Evolutionary conservation across 306 rosid species (phyloP), one percentile per base, ranked within the genome.

Genomic region (Vigna unguiculata): DNA sequence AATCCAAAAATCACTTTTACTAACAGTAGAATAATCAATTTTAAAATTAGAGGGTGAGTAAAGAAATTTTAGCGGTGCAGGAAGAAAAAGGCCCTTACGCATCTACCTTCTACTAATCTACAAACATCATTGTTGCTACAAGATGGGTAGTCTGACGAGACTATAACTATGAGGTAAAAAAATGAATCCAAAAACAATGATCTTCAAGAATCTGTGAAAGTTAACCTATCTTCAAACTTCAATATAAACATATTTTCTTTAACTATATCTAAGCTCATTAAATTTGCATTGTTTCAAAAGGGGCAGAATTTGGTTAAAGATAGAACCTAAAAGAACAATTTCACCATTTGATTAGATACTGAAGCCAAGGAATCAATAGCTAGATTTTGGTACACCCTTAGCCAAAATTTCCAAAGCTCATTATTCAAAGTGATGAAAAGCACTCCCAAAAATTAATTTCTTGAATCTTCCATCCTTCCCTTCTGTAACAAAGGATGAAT

Each of bases 401-500:
- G 14, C 38, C 74, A 28, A 65, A 65, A 52, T 4, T 59, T 15
- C 7, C 36, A 46, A 54, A 41, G 61, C 20, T 30, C 21, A 52
- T 36, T 34, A 63, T 65, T 69, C 55, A 66, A 60, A 70, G 9
- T 54, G 54, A 53, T 21, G 14, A 71, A 71, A 75, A 58, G 24
- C 67, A 24, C 47, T 30, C 41, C 62, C 6, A 32, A 59, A 53
- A 69, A 34, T 2, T 34, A 2, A 25, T 69, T 22, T 67, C 28
- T 19, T 49, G 32, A 47, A 24, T 60, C 69, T 69, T 24, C 49
- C 24, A 53, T 51, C 24, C 2, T 43, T 76, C 52, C n/a, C 69
- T 73, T 76, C 22, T 24, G 28, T 55, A 38, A 25, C 65, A 81
- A 41, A 28, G 62, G 34, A 49, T 75, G 52, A 20, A 78, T 63